Evolutionary conservation across 2,329 filamentous ascomycete species (phyloP).

Genomic region (Hyphodiscus sp.): DNA sequence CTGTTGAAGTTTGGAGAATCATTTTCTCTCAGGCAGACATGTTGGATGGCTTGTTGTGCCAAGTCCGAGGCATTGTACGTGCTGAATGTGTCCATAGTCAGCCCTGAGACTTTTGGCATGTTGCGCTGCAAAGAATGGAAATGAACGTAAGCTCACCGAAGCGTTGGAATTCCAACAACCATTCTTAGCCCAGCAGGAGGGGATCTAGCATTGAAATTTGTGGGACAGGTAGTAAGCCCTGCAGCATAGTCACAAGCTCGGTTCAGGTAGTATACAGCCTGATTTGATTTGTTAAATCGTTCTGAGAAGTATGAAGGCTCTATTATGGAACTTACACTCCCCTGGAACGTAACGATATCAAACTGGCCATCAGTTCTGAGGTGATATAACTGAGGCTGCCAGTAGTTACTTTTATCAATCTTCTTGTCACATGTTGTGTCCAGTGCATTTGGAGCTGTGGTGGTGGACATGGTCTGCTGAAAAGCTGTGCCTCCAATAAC

Average conservation of each 20-base stretch:
- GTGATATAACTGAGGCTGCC: constrained; percentile 15
- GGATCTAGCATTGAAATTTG: constrained; percentile 1
- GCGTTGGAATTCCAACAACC: constrained; percentile 9
- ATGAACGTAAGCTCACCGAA: neutral
- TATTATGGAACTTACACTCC: constrained; percentile 5
- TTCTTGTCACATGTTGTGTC: constrained; percentile 17
- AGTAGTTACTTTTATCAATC: constrained; percentile 16
- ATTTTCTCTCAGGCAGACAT: neutral
- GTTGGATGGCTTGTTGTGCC: constrained; percentile 5
- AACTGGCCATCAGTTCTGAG: constrained; percentile 10
- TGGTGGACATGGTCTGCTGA: constrained; percentile 4
- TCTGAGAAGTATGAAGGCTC: no score
- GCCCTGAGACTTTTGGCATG: no score
- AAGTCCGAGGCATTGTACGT: constrained; percentile 3
- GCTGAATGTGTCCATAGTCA: neutral
- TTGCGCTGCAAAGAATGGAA: no score
- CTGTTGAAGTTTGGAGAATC: neutral
- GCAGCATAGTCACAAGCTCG: constrained; percentile 7
- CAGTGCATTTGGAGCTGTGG: constrained; percentile 5
- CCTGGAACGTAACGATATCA: constrained; percentile 9
- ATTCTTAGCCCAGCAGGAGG: constrained; percentile 13
- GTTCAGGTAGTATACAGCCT: constrained; percentile 13
- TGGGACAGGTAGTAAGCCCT: constrained; percentile 1
- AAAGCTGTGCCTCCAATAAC: constrained; percentile 56
- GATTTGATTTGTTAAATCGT: neutral